Evolutionary conservation across 495 filamentous ascomycete species (phyloP).

Genomic region (Neurospora hispaniola): DNA sequence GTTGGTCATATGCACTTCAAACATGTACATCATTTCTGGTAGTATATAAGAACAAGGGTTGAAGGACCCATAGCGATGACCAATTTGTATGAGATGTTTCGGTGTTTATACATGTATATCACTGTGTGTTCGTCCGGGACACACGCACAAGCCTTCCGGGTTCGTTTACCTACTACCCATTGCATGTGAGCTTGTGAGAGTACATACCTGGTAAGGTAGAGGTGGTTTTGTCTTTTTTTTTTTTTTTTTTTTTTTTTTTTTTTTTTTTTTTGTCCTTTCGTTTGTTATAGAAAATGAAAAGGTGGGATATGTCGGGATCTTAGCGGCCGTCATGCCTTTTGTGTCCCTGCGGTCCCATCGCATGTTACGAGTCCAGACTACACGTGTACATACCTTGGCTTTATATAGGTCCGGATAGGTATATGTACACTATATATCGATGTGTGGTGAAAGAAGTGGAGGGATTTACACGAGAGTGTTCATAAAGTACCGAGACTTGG

Average conservation of each 20-base stretch:
- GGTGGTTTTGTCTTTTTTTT: too few species aligned
- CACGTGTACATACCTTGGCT: too few species aligned
- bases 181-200: too few species aligned
- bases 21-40: neutral
- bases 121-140: neutral
- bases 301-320: neutral
- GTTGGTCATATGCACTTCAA: neutral
- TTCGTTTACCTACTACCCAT: too few species aligned
- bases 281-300: too few species aligned
- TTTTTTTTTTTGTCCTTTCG: too few species aligned
- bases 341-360: neutral
- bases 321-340: neutral
- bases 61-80: neutral
- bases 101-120: neutral
- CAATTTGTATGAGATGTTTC: neutral
- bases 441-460: neutral
- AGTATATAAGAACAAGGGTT: neutral
- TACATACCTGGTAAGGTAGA: too few species aligned
- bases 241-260: too few species aligned
- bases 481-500: neutral
- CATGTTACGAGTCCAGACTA: neutral
- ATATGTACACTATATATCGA: too few species aligned
- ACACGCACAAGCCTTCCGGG: too few species aligned
- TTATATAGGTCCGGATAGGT: too few species aligned
- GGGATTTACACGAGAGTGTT: neutral